phyloP scores from a whole-genome alignment of 78 protist species.

The Monosiga brevicollis region DNA sequence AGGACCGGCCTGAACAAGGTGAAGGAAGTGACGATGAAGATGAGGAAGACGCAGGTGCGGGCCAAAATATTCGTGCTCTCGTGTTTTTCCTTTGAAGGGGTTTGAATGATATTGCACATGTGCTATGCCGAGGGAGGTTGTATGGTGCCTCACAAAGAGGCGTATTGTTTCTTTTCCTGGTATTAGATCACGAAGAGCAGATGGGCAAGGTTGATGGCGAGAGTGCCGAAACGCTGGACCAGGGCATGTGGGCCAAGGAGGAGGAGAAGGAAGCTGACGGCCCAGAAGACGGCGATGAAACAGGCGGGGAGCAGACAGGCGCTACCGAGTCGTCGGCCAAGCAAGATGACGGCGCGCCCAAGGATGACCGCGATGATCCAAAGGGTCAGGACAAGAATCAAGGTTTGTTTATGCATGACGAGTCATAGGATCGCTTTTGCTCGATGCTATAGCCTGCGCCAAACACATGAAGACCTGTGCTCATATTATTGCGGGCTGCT shows the following conservation, averaged over 20 bases:
- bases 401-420: not conserved
- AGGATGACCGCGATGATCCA: not conserved
- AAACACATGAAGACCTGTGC: too few relatives aligned
- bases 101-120: slow-evolving; percentile 1
- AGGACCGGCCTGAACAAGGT: slow-evolving; percentile 46
- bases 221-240: not conserved
- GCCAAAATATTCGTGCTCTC: not conserved
- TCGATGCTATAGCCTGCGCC: too few relatives aligned
- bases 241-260: not conserved
- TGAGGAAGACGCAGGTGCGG: slow-evolving; percentile 10
- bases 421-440: too few relatives aligned
- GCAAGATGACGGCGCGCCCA: not conserved
- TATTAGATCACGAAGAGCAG: slow-evolving; percentile 18
- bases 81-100: not conserved
- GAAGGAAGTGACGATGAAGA: slow-evolving; percentile 21
- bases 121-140: not conserved
- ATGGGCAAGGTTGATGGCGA: slow-evolving; percentile 45
- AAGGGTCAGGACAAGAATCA: slow-evolving; percentile 24
- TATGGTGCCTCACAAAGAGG: too few relatives aligned
- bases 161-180: not conserved
- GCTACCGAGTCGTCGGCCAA: slow-evolving; percentile 17
- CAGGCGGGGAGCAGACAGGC: slow-evolving; percentile 19
- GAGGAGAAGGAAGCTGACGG: slow-evolving; percentile 8
- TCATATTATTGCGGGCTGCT: too few relatives aligned
- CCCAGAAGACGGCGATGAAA: slow-evolving; percentile 27